Conservation (phyloP, 2,329 filamentous ascomycete genomes). For the Sporothrix pallida region DNA sequence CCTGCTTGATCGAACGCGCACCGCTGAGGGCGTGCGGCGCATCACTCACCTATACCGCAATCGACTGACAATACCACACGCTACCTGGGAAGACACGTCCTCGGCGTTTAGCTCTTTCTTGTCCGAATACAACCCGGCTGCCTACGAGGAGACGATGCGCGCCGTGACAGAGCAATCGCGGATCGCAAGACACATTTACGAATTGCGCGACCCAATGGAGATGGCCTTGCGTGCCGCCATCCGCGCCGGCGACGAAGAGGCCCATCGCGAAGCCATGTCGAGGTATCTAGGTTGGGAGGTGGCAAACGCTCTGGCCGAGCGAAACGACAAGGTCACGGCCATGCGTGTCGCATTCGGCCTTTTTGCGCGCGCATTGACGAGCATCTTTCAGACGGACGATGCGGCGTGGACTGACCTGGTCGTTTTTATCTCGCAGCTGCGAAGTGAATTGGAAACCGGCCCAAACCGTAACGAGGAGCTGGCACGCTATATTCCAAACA, state of each 20-base stretch:
- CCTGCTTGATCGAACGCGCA: constrained; percentile 63
- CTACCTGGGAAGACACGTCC: constrained; percentile 75
- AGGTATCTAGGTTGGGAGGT: constrained; percentile 90
- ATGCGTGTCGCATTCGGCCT: constrained; percentile 66
- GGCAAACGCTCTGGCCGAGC: constrained; percentile 61
- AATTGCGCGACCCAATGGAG: constrained; percentile 71
- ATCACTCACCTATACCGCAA: constrained; percentile 73
- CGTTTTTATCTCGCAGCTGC: constrained; percentile 69
- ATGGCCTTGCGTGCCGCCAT: constrained; percentile 65
- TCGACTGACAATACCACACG: constrained; percentile 73
- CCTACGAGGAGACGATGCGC: constrained; percentile 77
- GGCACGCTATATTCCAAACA: constrained; percentile 50
- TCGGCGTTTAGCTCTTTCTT: constrained; percentile 77
- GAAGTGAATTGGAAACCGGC: constrained; percentile 46
- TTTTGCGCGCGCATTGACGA: constrained; percentile 76
- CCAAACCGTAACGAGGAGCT: constrained; percentile 47
- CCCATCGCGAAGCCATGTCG: constrained; percentile 57
- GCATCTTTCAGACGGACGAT: constrained; percentile 73
- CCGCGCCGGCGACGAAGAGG: constrained; percentile 61
- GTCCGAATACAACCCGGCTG: constrained; percentile 70
- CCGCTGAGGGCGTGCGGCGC: constrained; percentile 63
- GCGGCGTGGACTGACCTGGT: constrained; percentile 83
- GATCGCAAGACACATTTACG: constrained; percentile 67
- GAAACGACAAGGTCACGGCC: constrained; percentile 52
- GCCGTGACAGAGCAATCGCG: constrained; percentile 67